Evolutionary conservation across 1,139 yeast species (phyloP), one percentile per base, ranked within the genome.

Genomic region (Kluyveromyces sp.): DNA sequence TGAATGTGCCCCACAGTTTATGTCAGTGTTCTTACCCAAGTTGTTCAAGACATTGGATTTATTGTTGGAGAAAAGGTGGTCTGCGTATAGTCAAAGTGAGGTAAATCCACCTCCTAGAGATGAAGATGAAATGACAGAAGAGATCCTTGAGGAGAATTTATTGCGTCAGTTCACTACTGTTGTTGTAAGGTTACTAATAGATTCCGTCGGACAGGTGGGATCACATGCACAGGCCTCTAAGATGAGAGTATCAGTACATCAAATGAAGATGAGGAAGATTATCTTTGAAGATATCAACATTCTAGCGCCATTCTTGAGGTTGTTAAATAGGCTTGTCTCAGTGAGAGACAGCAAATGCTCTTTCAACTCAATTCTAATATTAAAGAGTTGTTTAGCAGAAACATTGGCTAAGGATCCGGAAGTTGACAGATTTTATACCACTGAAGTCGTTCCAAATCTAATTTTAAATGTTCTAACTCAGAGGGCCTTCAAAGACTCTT

Each of bases 141-240:
- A 92, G 63, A 92, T 92, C 95, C 84, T 92, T 86, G 97, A 92
- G 56, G 98, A 92, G 63, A 96, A 92, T 64, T 75, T 92, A 73
- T 71, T 92, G 52, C 73, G 98, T 53, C 97, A 92, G 64, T 74
- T 92, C 46, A 89, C 97, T 0, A 96, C 96, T 1, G 89, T 95
- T 4, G 89, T 87, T n/a, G 96, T 86, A 39, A 71, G 97, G 51
- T 74, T 90, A 58, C 67, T 92, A 54, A 87, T 92, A 70, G 98
- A 92, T 63, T 73, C 89, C 47, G 86, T 86, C 31, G 95, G 96
- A 7, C 97, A 89, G 62, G 59, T 60, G 37, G 63, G 66, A 32
- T 61, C 64, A 32, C 54, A 49, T 37, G 55, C 61, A 28, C 57
- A 53, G 34, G 55, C 53, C 27, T 51, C 61, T 3, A 68, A 66